Percentiles rank a stretch among this genome's conserved stretches.
Conservation (phyloP, 192 early-diverging fungal species). For the Backusella tuberculispora region DNA sequence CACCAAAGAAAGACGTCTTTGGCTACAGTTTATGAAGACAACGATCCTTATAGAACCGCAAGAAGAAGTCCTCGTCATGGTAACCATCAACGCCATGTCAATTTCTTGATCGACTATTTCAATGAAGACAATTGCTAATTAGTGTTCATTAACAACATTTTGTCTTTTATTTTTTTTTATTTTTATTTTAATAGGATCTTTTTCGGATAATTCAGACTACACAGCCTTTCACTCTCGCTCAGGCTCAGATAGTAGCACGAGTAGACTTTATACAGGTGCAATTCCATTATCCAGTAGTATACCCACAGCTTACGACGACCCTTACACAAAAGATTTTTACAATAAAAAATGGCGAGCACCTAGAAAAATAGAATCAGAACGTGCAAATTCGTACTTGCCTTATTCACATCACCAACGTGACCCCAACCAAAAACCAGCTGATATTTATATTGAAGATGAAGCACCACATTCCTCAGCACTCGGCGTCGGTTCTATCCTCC, state of each 20-base stretch:
- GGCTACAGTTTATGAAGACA: slow-evolving; percentile 12
- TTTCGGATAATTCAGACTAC: slow-evolving; percentile 15
- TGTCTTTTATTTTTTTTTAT: neutral
- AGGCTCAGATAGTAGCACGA: slow-evolving; percentile 20
- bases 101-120: neutral
- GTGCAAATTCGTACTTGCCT: slow-evolving; percentile 30
- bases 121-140: neutral
- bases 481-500: slow-evolving; percentile 9
- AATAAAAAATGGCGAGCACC: slow-evolving; percentile 1
- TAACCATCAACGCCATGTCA: neutral
- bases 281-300: neutral
- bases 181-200: neutral
- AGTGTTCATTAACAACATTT: neutral
- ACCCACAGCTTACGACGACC: slow-evolving; percentile 5
- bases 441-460: slow-evolving; percentile 31
- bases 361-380: neutral
- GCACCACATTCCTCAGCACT: neutral
- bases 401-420: slow-evolving; percentile 28
- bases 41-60: slow-evolving; percentile 34
- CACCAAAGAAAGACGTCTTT: slow-evolving; percentile 2
- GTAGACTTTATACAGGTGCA: slow-evolving; percentile 6
- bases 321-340: slow-evolving; percentile 7
- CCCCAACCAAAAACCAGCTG: slow-evolving; percentile 14
- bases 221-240: slow-evolving; percentile 7
- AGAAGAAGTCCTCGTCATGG: slow-evolving; percentile 23